Evolutionary conservation across 176 grass and related monocot species (phyloP), one percentile per base, ranked within the genome.

Genomic region (Paspalum vaginatum): DNA sequence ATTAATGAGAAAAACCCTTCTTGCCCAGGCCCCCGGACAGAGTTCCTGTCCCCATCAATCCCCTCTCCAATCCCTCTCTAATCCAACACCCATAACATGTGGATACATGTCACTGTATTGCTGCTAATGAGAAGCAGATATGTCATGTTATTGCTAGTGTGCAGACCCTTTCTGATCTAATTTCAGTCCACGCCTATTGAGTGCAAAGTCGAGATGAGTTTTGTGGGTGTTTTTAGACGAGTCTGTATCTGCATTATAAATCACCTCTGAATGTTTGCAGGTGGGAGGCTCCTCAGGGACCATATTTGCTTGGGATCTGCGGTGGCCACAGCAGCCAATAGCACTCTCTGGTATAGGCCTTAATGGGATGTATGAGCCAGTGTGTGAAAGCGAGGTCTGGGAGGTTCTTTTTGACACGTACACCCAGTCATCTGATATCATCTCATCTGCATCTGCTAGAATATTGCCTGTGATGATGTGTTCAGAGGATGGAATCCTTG

Each of bases 391-490:
- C 76, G 95, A 98, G 60, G 90, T 98, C 67, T 98, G 95, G 95
- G 92, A 98, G 84, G 92, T 98, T 80, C 92, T 91, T 83, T 98
- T 91, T 72, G 95, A 98, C 51, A 75, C 68, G 41, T 92, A 92
- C 49, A 87, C 80, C 42, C 65, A 79, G 37, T 84, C 83, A 70
- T 88, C 90, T 61, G 83, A 88, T 43, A 88, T 94, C 56, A 86
- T 79, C 55, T 91, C 86, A 14, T 83, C 81, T 70, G 0, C 86
- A 22, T 92, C 91, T 4, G 61, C 86, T 25, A 98, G 86, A 91
- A 73, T 95, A 65, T 89, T 93, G 76, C 95, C 95, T 61, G 90
- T 93, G 40, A 98, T 98, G 95, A 87, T 94, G 70, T 98, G 95
- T 61, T 95, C 92, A 47, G 95, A 98, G 89, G 92, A 98, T 81